Base-by-base conservation (phyloP, 1,284 basidiomycete genomes). In the Ganoderma lingzhi region DNA sequence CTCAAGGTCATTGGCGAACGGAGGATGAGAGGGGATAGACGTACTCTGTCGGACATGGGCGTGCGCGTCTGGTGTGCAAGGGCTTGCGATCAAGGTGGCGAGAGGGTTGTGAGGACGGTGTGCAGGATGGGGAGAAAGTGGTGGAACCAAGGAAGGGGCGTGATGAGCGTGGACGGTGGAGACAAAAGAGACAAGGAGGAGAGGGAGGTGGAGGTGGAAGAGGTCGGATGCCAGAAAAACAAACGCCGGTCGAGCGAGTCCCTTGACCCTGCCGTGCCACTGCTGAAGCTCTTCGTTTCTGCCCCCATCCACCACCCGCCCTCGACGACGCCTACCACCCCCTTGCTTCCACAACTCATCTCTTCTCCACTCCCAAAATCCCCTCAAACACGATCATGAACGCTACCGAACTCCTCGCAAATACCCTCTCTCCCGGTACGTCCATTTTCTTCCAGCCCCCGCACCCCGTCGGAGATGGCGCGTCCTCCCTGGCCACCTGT, bases 381-480 rank as follows among this genome's bases (percentile, higher is more conserved):
- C 64, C 70, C 56, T 65, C 45, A 64, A 48, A 75, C 63, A 75
- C 78, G 80, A 89, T 82, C 80, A 97, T 97, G 95, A 95, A 95
- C 86, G 94, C 94, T 76, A 92, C 90, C 73, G 91, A 94, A 82
- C 90, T 97, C 73, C 91, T 97, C 79, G 89, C 91, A 78, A 96
- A 96, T 86, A 93, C 96, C 76, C 90, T 98, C 79, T 96, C 95
- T 70, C 85, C 94, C 70, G 94, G 95, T 96, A 79, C 76, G 91
- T 84, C 64, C 64, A 58, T 68, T 67, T 70, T 71, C 68, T 59
- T 39, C 37, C 61, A 68, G 53, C 53, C 66, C 48, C 68, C 59
- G 66, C 63, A 30, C 70, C 68, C 35, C 62, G 35, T 65, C 63
- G 32, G 63, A 71, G 66, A 71, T 70, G 67, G 69, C 72, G 72